Conservation (phyloP, 2,329 filamentous ascomycete genomes). For the Ophiostoma quercus region DNA sequence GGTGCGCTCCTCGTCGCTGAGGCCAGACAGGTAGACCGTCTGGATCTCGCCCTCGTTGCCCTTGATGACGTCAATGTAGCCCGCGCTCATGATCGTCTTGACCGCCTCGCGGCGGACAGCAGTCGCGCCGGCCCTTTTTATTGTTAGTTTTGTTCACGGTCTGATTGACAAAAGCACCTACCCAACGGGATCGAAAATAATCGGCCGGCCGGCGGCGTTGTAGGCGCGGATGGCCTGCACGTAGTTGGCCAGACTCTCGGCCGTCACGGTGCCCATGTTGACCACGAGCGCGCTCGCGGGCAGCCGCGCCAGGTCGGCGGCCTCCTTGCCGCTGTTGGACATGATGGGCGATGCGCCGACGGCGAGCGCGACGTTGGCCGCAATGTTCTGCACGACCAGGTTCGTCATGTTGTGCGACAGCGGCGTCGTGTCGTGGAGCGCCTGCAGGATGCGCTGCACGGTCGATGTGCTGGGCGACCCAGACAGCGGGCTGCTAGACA, state of each 20-base stretch:
- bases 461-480: constrained; percentile 16
- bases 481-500: neutral
- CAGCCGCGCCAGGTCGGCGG: constrained; percentile 68
- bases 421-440: constrained; percentile 59
- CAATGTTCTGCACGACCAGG: constrained; percentile 89
- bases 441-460: constrained; percentile 47
- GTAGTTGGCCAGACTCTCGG: constrained; percentile 67
- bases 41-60: constrained; percentile 88
- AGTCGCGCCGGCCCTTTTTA: constrained; percentile 67
- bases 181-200: constrained; percentile 87
- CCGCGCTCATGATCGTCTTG: constrained; percentile 62
- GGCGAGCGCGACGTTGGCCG: constrained; percentile 81
- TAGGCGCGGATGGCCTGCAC: constrained; percentile 71
- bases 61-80: constrained; percentile 84
- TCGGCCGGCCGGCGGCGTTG: constrained; percentile 67
- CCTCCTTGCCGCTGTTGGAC: constrained; percentile 81
- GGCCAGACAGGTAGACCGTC: constrained; percentile 57
- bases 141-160: neutral
- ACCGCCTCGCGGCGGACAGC: constrained; percentile 65
- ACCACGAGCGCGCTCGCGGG: constrained; percentile 70
- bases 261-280: constrained; percentile 91
- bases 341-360: constrained; percentile 90
- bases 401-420: constrained; percentile 98
- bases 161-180: constrained; percentile 34
- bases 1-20: constrained; percentile 17